Conservation (phyloP, 2,329 filamentous ascomycete genomes). For the Scortechinia acanthostroma region DNA sequence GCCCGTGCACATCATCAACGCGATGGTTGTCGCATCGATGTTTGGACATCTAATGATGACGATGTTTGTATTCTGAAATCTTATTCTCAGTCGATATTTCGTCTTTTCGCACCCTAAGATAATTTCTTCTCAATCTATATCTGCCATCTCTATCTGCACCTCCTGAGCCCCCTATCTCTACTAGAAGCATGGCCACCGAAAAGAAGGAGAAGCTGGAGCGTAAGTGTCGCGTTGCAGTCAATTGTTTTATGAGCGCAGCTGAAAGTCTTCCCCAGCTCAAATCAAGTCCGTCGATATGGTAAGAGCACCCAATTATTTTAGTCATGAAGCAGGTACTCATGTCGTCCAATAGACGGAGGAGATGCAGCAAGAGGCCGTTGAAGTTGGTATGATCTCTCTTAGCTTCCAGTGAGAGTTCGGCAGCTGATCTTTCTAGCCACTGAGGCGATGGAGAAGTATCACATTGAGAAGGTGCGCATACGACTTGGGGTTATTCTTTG, state of each 20-base stretch:
- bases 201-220: slow-evolving; percentile 72
- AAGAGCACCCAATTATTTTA: slow-evolving; percentile 18
- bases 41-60: slow-evolving; percentile 4
- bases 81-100: too few relatives aligned
- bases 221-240: slow-evolving; percentile 24
- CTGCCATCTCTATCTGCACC: too few relatives aligned
- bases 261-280: slow-evolving; percentile 54
- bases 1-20: slow-evolving; percentile 11
- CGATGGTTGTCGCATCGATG: slow-evolving; percentile 3
- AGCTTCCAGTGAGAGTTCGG: not conserved
- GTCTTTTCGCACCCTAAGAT: too few relatives aligned
- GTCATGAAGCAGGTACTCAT: slow-evolving; percentile 16
- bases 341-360: slow-evolving; percentile 69
- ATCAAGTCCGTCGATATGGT: slow-evolving; percentile 99
- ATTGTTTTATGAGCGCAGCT: too few relatives aligned
- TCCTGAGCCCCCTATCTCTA: too few relatives aligned
- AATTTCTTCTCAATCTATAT: too few relatives aligned
- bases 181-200: slow-evolving; percentile 30
- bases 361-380: slow-evolving; percentile 91
- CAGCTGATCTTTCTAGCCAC: slow-evolving; percentile 32
- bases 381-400: slow-evolving; percentile 69
- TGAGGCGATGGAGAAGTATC: slow-evolving; percentile 56
- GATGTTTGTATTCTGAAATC: slow-evolving; percentile 6
- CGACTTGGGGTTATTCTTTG: not conserved
- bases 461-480: slow-evolving; percentile 45